These are phyloP conservation scores for Arthromyces matolae DNA, from an alignment of 768 basidiomycete genomes.

Conservation along the genomic window DNA sequence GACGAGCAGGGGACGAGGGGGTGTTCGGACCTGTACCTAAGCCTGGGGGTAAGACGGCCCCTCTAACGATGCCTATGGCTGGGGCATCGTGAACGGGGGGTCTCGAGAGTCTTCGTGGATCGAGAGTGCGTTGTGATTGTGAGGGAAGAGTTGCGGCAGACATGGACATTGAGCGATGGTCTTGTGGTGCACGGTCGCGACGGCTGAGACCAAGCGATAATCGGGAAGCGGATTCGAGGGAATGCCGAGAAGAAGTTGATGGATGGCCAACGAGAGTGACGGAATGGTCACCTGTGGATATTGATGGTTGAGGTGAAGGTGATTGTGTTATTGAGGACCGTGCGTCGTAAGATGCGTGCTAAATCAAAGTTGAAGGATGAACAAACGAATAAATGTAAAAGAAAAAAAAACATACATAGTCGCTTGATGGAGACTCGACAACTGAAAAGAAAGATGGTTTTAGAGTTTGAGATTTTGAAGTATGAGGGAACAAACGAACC, in stretches of 20 bases:
- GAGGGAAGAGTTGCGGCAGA: constrained; percentile 54
- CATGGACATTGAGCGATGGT: constrained; percentile 77
- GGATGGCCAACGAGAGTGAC: constrained; percentile 20
- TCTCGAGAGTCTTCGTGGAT: constrained; percentile 32
- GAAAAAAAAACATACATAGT: constrained; percentile 16
- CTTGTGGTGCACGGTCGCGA: constrained; percentile 58
- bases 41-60: too few relatives aligned
- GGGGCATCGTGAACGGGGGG: constrained; percentile 31
- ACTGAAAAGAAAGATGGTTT: too few relatives aligned
- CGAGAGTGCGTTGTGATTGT: constrained; percentile 23
- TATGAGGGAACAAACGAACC: constrained; percentile 30
- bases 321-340: too few relatives aligned
- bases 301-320: constrained; percentile 45
- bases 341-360: too few relatives aligned
- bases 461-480: too few relatives aligned
- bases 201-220: constrained; percentile 54
- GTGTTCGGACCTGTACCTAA: too few relatives aligned
- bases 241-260: constrained; percentile 44
- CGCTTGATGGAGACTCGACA: constrained; percentile 11
- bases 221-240: constrained; percentile 67
- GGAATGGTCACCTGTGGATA: constrained; percentile 33
- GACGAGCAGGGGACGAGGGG: constrained; percentile 38
- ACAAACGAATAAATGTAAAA: too few relatives aligned
- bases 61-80: too few relatives aligned
- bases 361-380: not conserved